These are phyloP conservation scores for Solanum hybrid DNA, from an alignment of 305 asterid species.

Conservation along the genomic window DNA sequence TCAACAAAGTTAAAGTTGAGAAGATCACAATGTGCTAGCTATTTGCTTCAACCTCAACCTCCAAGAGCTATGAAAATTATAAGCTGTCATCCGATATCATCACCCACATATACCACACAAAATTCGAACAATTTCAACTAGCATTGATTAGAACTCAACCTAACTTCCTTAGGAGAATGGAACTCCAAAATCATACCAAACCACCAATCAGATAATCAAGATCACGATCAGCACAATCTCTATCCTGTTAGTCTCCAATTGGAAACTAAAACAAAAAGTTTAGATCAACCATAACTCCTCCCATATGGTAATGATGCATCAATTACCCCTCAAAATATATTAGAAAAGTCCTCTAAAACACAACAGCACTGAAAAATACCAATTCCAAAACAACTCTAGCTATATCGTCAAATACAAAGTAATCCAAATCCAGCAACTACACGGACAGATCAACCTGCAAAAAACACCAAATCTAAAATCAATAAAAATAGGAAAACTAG, in stretches of 20 bases:
- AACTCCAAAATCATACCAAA: background rate
- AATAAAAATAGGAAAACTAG: background rate
- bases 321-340: slow-evolving; percentile 16
- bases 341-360: background rate
- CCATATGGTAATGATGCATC: slow-evolving; percentile 11
- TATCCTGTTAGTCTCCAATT: background rate
- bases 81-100: slow-evolving; percentile 34
- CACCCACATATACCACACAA: slow-evolving; percentile 13
- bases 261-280: slow-evolving; percentile 3
- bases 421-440: slow-evolving; percentile 2
- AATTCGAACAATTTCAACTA: background rate
- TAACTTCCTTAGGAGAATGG: background rate
- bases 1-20: slow-evolving; percentile 12
- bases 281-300: slow-evolving; percentile 22
- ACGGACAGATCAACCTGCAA: slow-evolving; percentile 8
- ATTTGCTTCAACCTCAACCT: slow-evolving; percentile 38
- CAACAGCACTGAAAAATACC: slow-evolving; percentile 11
- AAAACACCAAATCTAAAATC: background rate
- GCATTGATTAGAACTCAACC: slow-evolving; percentile 6
- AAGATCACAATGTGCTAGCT: slow-evolving; percentile 13
- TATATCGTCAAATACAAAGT: slow-evolving; percentile 1
- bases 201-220: background rate
- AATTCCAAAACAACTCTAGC: slow-evolving; percentile 8
- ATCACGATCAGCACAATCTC: background rate
- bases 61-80: slow-evolving; percentile 29